Base-by-base conservation (phyloP, 306 rosid species). In the Ziziphus jujuba region DNA sequence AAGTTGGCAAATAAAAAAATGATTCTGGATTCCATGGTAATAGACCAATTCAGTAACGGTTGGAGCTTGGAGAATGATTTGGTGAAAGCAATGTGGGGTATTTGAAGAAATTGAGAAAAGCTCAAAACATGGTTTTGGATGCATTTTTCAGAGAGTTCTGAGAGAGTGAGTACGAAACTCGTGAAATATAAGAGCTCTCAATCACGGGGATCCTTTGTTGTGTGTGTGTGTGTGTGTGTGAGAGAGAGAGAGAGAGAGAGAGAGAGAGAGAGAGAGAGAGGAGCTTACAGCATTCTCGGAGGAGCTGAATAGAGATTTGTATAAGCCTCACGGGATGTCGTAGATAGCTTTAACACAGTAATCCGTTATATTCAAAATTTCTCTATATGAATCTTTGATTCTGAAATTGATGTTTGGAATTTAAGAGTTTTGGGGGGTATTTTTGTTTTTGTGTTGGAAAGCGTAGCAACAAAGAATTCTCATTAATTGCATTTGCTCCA, bases 181-280 rank as follows among this genome's bases (percentile, higher is more conserved):
- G 97, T 91, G 96, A 89, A 81, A 78, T 66, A 34, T 49, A 81
- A 82, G 98, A 87, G 98, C 98, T 92, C 96, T 84, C 63, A 86
- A 79, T 92, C 98, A 92, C 96, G 95, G 81, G 98, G 87, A 82
- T 87, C 87, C 58, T 77, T 85, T 87, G 89, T 79, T 78, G n/a
- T n/a, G n/a, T n/a, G n/a, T n/a, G n/a, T n/a, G n/a, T n/a, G n/a
- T n/a, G n/a, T n/a, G n/a, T n/a, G n/a, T n/a, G n/a, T n/a, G n/a
- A n/a, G n/a, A n/a, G n/a, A n/a, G n/a, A n/a, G n/a, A n/a, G n/a
- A n/a, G n/a, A n/a, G 76, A 40, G 67, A 72, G 75, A 57, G 65
- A 63, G 9, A 34, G 44, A 52, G 25, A 63, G 44, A 48, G 55
- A 66, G 45, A 14, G 33, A 57, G 23, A 49, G 55, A 11, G 62